Conservation (phyloP, 495 filamentous ascomycete species). For the Tuber microsphaerosporum region DNA sequence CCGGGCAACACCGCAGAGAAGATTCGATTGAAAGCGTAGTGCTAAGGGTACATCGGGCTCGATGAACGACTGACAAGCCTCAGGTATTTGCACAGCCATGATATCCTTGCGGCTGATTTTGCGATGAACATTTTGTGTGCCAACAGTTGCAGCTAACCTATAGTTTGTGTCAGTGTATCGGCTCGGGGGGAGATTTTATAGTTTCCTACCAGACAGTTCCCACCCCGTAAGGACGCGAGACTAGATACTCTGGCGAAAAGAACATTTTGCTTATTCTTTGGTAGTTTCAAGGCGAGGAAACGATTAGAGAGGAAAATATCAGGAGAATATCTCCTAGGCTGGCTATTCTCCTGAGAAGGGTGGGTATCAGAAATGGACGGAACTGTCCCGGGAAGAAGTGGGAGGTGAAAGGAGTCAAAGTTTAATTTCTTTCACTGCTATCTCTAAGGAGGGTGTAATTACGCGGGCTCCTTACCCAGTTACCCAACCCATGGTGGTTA, state of each 20-base stretch:
- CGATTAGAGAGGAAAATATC: neutral
- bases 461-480: neutral
- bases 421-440: neutral
- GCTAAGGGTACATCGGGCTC: slow-evolving; percentile 83
- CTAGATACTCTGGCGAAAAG: slow-evolving; percentile 56
- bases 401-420: neutral
- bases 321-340: neutral
- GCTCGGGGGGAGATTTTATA: neutral
- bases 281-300: neutral
- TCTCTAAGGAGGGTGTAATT: neutral
- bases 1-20: slow-evolving; percentile 53
- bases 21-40: slow-evolving; percentile 79
- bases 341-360: neutral
- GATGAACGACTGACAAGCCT: slow-evolving; percentile 79
- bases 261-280: slow-evolving; percentile 35
- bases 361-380: neutral
- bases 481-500: neutral
- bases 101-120: slow-evolving; percentile 83
- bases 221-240: slow-evolving; percentile 78
- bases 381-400: neutral
- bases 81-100: slow-evolving; percentile 73
- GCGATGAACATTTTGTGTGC: slow-evolving; percentile 62
- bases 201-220: slow-evolving; percentile 79
- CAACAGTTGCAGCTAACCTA: slow-evolving; percentile 89
- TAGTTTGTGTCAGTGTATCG: slow-evolving; percentile 5